A percentile compares a stretch with the other conserved stretches of the same genome.
These are phyloP conservation scores for Gastrolobium bilobum DNA, from an alignment of 306 rosid genomes.

Conservation along the genomic window DNA sequence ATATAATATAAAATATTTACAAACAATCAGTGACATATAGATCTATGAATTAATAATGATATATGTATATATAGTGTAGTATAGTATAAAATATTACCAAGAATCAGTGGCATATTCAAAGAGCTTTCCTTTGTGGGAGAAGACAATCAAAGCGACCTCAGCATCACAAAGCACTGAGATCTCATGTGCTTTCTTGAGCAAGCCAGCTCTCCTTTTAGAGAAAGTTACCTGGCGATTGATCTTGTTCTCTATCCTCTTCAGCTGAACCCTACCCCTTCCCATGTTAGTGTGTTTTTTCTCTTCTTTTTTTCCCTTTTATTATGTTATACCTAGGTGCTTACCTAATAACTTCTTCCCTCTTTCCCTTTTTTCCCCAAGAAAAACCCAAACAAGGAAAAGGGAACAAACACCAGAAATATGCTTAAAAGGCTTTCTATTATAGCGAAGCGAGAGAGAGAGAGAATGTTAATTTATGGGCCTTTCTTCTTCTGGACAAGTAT, in stretches of 20 bases:
- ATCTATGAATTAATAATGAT: neutral
- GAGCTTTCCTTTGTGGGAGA: constrained; percentile 96
- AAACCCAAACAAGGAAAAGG: constrained; percentile 56
- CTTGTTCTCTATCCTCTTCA: constrained; percentile 95
- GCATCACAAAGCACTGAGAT: constrained; percentile 98
- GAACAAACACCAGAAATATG: constrained; percentile 46
- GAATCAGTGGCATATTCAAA: constrained; percentile 90
- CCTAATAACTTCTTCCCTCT: constrained; percentile 11
- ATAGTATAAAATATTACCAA: constrained; percentile 52
- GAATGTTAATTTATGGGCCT: constrained; percentile 42
- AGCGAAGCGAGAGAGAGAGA: constrained; percentile 20
- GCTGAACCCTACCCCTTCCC: constrained; percentile 99
- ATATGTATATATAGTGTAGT: neutral
- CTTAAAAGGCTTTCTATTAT: constrained; percentile 43
- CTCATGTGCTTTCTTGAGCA: constrained; percentile 94
- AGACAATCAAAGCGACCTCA: constrained; percentile 92
- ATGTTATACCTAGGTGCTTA: constrained; percentile 22
- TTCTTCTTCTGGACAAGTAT: constrained; percentile 56
- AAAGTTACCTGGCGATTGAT: constrained; percentile 95
- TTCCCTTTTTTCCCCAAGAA: constrained; percentile 41
- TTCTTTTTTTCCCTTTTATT: constrained; percentile 4
- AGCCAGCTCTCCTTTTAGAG: constrained; percentile 92
- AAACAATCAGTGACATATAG: neutral
- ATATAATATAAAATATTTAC: neutral
- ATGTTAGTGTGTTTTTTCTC: constrained; percentile 41